Percentiles rank a stretch among this genome's conserved stretches.
Conservation (phyloP, 1,284 basidiomycete genomes). For the Puccinia novopanici region DNA sequence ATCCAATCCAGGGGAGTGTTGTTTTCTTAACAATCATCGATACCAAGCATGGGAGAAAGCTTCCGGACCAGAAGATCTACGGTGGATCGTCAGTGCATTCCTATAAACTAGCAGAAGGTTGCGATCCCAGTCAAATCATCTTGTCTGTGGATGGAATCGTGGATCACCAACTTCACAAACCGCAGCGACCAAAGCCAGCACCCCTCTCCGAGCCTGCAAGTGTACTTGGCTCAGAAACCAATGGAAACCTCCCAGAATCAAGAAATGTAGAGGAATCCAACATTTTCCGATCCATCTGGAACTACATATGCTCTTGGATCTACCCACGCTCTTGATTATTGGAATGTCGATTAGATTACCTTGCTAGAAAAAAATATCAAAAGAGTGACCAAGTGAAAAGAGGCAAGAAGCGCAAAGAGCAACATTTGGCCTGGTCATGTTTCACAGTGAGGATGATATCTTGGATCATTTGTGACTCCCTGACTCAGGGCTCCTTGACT, state of each 20-base stretch:
- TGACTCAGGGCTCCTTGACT: too few relatives aligned
- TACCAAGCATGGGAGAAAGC: background rate
- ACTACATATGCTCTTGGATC: background rate
- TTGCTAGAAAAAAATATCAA: too few relatives aligned
- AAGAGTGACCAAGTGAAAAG: too few relatives aligned
- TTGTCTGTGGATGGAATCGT: background rate
- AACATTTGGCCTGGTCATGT: too few relatives aligned
- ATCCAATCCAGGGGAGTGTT: slow-evolving; percentile 11
- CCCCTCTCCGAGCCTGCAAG: background rate
- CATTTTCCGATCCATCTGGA: background rate
- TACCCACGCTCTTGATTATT: background rate
- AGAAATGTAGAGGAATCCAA: background rate
- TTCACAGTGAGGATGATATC: too few relatives aligned
- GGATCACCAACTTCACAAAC: background rate
- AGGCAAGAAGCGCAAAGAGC: too few relatives aligned
- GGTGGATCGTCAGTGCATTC: background rate
- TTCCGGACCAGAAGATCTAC: background rate
- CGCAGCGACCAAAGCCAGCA: background rate
- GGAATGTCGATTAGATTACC: too few relatives aligned
- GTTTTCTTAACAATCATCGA: background rate
- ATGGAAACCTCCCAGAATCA: background rate
- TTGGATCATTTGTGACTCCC: too few relatives aligned
- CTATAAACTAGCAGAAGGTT: slow-evolving; percentile 2
- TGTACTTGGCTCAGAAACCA: background rate
- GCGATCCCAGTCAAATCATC: background rate